Evolutionary conservation across 1,284 basidiomycete species (phyloP).

Genomic region (Paramarasmius palmivorus): DNA sequence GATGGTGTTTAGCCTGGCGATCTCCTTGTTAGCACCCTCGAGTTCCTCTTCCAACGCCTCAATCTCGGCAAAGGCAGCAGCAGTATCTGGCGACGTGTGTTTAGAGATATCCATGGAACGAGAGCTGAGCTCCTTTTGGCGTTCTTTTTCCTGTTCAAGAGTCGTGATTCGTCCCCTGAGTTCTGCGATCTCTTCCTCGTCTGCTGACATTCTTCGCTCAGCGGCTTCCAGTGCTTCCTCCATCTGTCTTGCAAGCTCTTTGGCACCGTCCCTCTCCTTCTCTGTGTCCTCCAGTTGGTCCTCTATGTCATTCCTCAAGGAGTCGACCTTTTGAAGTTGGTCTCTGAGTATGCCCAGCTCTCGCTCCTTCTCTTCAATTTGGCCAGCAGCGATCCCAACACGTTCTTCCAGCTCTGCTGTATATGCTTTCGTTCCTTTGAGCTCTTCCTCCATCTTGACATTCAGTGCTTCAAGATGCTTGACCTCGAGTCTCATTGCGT

Average conservation of each 20-base stretch:
- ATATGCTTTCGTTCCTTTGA: slow-evolving; percentile 45
- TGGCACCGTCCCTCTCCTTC: slow-evolving; percentile 49
- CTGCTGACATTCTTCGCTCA: slow-evolving; percentile 62
- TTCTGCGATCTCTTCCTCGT: slow-evolving; percentile 54
- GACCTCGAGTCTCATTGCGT: slow-evolving; percentile 32
- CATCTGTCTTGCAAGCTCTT: slow-evolving; percentile 61
- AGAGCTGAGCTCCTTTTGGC: slow-evolving; percentile 39
- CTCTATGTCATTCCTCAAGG: slow-evolving; percentile 46
- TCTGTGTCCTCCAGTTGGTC: slow-evolving; percentile 53
- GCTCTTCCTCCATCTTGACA: slow-evolving; percentile 37
- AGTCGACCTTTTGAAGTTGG: slow-evolving; percentile 42
- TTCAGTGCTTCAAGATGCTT: slow-evolving; percentile 29
- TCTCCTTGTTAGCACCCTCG: slow-evolving; percentile 79
- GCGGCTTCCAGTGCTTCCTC: slow-evolving; percentile 72
- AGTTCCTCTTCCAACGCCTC: slow-evolving; percentile 77
- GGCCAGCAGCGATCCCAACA: slow-evolving; percentile 42
- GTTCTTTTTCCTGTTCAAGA: slow-evolving; percentile 62
- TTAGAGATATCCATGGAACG: slow-evolving; percentile 34
- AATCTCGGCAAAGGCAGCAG: slow-evolving; percentile 42
- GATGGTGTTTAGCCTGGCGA: slow-evolving; percentile 69
- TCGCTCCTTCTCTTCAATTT: slow-evolving; percentile 52
- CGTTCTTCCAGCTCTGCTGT: slow-evolving; percentile 59
- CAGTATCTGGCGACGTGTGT: slow-evolving; percentile 33
- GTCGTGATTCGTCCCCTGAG: slow-evolving; percentile 53
- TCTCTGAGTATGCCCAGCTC: slow-evolving; percentile 49